Evolutionary conservation across 2,329 filamentous ascomycete species (phyloP).

Genomic region (Diaporthe nobilis): DNA sequence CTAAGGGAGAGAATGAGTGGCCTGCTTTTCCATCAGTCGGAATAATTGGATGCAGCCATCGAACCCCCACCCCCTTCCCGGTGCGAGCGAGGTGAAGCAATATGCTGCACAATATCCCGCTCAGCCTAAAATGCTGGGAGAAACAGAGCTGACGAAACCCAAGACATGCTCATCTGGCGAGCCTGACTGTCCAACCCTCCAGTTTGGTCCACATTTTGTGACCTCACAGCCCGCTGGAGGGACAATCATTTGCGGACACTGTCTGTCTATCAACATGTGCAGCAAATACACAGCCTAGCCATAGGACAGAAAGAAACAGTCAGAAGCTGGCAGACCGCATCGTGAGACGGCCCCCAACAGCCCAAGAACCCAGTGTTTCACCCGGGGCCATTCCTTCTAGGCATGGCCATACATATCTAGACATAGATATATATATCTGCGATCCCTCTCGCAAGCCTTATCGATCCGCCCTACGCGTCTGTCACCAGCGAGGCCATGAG

Average conservation of each 20-base stretch:
- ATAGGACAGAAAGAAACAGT: background rate
- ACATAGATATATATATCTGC: background rate
- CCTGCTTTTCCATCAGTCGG: background rate
- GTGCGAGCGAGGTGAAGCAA: background rate
- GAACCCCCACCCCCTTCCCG: background rate
- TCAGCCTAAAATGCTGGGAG: slow-evolving; percentile 33
- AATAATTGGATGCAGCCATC: background rate
- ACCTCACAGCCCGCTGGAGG: background rate
- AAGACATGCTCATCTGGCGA: slow-evolving; percentile 25
- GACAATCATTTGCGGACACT: slow-evolving; percentile 7
- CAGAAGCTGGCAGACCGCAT: background rate
- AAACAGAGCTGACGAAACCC: slow-evolving; percentile 31
- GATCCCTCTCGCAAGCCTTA: background rate
- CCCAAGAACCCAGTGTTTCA: slow-evolving; percentile 25
- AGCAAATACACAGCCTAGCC: background rate
- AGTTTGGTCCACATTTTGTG: background rate
- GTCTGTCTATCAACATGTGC: too few species aligned
- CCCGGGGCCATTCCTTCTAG: slow-evolving; percentile 22
- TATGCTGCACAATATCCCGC: slow-evolving; percentile 13
- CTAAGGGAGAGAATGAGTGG: background rate
- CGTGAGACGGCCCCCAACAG: slow-evolving; percentile 15
- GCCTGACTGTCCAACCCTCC: background rate
- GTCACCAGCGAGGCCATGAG: background rate
- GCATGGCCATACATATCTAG: background rate
- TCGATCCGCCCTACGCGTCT: background rate